Percentiles rank a stretch among this genome's conserved stretches.
Evolutionary conservation across 2,329 filamentous ascomycete genomes (phyloP).

Genomic region (Colletotrichum endophyticum): DNA sequence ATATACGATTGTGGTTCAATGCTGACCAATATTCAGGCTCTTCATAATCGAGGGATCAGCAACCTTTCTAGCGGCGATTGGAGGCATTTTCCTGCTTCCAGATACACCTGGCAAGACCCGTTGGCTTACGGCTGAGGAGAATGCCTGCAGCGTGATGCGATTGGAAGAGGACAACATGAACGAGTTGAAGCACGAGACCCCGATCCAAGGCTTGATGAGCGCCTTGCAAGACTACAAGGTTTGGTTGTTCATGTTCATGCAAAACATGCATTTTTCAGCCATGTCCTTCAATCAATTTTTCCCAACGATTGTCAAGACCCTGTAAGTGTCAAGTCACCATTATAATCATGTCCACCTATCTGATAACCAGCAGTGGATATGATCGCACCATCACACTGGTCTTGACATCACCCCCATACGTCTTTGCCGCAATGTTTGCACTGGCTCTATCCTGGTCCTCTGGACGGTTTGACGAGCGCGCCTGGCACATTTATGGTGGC

Average conservation of each 20-base stretch:
- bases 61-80: conserved; percentile 24
- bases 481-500: conserved; percentile 48
- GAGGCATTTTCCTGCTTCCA: conserved; percentile 25
- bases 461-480: conserved; percentile 50
- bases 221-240: conserved; percentile 37
- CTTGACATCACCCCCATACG: conserved; percentile 52
- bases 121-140: conserved; percentile 36
- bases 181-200: neutral
- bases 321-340: conserved; percentile 23
- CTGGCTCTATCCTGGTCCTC: conserved; percentile 43
- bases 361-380: conserved; percentile 30
- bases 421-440: conserved; percentile 40
- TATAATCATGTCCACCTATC: neutral
- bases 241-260: conserved; percentile 30
- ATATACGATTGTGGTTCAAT: neutral
- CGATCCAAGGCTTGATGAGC: neutral
- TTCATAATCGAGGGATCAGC: conserved; percentile 31
- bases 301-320: conserved; percentile 73
- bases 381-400: conserved; percentile 42
- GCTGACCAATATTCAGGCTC: conserved; percentile 12
- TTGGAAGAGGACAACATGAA: neutral
- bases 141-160: neutral
- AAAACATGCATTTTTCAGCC: conserved; percentile 37
- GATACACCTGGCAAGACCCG: conserved; percentile 34
- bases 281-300: conserved; percentile 77